Evolutionary conservation across 192 early-diverging fungal genomes (phyloP).

Genomic region (Umbelopsis ramanniana): DNA sequence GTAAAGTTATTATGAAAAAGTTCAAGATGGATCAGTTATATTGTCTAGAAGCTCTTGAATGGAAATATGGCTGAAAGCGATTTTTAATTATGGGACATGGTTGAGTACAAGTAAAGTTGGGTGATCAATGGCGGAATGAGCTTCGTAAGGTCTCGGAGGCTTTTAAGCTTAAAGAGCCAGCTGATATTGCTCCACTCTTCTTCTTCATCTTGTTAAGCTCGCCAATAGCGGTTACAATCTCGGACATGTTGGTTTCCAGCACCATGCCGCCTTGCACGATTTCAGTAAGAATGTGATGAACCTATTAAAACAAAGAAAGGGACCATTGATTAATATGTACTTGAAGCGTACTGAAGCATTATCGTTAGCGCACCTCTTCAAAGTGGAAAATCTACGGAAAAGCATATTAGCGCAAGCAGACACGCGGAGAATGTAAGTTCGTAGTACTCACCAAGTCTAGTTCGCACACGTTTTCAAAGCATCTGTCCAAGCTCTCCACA

Average conservation of each 20-base stretch:
- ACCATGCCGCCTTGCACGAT: slow-evolving; percentile 92
- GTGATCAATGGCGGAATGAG: slow-evolving; percentile 30
- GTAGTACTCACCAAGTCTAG: slow-evolving; percentile 76
- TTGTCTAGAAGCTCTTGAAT: too few relatives aligned
- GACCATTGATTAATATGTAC: too few relatives aligned
- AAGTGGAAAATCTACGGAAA: slow-evolving; percentile 81
- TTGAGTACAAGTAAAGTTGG: neutral
- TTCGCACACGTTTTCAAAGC: slow-evolving; percentile 97
- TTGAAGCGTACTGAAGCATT: too few relatives aligned
- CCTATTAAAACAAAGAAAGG: slow-evolving; percentile 25
- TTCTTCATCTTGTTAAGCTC: slow-evolving; percentile 67
- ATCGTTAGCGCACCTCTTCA: slow-evolving; percentile 62
- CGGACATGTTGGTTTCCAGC: slow-evolving; percentile 75
- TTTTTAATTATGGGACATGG: neutral
- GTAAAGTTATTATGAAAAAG: too few relatives aligned
- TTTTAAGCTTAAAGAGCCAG: slow-evolving; percentile 29
- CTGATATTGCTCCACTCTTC: slow-evolving; percentile 38
- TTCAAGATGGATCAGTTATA: too few relatives aligned
- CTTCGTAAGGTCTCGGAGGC: slow-evolving; percentile 35
- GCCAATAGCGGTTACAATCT: slow-evolving; percentile 72
- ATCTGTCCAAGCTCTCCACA: slow-evolving; percentile 92
- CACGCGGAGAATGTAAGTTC: neutral
- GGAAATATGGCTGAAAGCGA: neutral
- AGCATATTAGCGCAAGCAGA: neutral
- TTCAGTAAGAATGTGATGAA: slow-evolving; percentile 84